Evolutionary conservation across 768 basidiomycete species (phyloP).

Genomic region (Lactarius hatsudake): DNA sequence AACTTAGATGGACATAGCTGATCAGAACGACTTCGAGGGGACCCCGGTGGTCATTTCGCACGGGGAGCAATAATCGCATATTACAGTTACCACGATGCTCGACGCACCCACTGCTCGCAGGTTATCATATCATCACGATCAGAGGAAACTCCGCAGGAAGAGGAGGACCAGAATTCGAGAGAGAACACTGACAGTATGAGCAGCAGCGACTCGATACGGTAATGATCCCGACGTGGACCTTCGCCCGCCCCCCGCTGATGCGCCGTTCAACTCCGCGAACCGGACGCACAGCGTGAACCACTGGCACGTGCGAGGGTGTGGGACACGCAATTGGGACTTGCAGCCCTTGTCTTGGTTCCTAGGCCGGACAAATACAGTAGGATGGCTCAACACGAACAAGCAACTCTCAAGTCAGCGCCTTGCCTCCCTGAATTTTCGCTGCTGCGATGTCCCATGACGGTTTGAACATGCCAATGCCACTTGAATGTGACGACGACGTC

Average conservation of each 20-base stretch:
- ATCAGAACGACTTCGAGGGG: background rate
- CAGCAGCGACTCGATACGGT: background rate
- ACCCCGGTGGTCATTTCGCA: background rate
- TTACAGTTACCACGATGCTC: too few relatives aligned
- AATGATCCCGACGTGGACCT: background rate
- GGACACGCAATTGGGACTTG: background rate
- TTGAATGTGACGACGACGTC: background rate
- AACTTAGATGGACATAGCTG: background rate
- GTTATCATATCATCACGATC: background rate
- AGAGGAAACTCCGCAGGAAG: background rate
- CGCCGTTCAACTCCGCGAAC: background rate
- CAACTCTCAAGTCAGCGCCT: background rate
- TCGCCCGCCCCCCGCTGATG: background rate
- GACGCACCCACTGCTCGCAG: background rate
- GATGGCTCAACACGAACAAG: too few relatives aligned
- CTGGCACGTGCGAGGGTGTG: background rate
- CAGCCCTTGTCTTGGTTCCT: background rate
- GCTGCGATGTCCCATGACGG: background rate
- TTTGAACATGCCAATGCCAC: too few relatives aligned
- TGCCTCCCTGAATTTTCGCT: background rate
- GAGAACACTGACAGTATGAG: background rate
- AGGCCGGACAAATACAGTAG: too few relatives aligned
- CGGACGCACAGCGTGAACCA: background rate
- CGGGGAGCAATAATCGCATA: background rate
- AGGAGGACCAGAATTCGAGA: background rate